Evolutionary conservation across 257 asterid species (phyloP).

Genomic region (Hygrophila difformis): DNA sequence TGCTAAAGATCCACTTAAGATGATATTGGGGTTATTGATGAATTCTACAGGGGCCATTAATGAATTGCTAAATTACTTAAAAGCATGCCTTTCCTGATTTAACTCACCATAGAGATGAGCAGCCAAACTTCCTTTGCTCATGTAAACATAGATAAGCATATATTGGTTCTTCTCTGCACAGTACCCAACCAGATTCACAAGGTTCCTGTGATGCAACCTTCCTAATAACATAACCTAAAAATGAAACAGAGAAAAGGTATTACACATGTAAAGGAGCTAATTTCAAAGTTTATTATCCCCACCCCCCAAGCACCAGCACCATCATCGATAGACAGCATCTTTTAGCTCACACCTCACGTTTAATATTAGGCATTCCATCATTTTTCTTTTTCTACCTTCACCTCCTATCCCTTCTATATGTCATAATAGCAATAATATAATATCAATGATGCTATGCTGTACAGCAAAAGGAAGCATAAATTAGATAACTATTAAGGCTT

Average conservation of each 20-base stretch:
- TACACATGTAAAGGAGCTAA: background rate
- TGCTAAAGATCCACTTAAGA: no score
- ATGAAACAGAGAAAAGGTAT: constrained; percentile 11
- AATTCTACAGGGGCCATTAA: no score
- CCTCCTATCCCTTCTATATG: constrained; percentile 4
- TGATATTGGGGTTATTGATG: no score
- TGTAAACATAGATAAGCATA: constrained; percentile 83
- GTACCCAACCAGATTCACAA: constrained; percentile 91
- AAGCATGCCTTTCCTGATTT: no score
- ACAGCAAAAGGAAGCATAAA: constrained; percentile 6
- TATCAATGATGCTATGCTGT: background rate
- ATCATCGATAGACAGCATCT: background rate
- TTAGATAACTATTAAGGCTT: background rate
- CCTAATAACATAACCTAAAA: constrained; percentile 81
- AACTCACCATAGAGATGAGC: constrained; percentile 78
- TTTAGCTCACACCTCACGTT: background rate
- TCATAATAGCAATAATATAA: background rate
- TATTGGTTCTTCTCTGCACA: constrained; percentile 91
- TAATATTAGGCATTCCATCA: background rate
- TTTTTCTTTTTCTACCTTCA: background rate
- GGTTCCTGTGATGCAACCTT: constrained; percentile 93
- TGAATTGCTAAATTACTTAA: no score
- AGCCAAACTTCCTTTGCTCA: constrained; percentile 92
- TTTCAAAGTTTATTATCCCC: background rate
- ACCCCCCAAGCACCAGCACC: background rate